Percentiles rank a stretch among this genome's conserved stretches.
Conservation (phyloP, 768 basidiomycete species). For the Amylocystis lapponica region DNA sequence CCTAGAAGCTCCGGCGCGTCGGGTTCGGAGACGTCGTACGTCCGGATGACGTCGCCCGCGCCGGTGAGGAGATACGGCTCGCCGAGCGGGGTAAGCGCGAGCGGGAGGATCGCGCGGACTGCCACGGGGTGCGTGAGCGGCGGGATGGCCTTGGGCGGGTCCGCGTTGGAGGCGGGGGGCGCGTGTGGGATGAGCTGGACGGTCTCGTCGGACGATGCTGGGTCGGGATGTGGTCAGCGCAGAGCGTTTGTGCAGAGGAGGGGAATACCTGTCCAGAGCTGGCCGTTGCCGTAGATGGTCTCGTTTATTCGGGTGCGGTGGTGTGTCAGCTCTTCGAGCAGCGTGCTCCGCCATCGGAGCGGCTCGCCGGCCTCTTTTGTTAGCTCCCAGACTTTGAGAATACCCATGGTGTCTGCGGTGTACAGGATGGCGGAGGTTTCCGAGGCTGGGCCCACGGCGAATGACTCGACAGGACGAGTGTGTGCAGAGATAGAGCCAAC, state of each 20-base stretch:
- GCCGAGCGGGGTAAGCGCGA: constrained; percentile 53
- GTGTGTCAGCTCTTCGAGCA: constrained; percentile 51
- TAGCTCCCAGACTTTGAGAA: constrained; percentile 78
- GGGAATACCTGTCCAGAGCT: constrained; percentile 82
- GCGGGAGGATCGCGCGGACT: constrained; percentile 70
- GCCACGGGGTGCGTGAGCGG: constrained; percentile 55
- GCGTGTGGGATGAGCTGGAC: constrained; percentile 52
- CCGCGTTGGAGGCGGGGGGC: constrained; percentile 7
- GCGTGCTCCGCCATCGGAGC: constrained; percentile 45
- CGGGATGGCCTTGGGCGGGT: constrained; percentile 31
- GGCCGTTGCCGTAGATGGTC: constrained; percentile 54
- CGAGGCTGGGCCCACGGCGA: constrained; percentile 50
- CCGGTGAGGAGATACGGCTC: constrained; percentile 80
- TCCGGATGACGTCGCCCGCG: constrained; percentile 74
- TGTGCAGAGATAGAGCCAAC: constrained; percentile 76
- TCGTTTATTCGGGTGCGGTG: constrained; percentile 87
- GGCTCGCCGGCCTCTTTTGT: constrained; percentile 35
- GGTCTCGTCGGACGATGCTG: constrained; percentile 89
- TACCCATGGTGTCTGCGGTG: constrained; percentile 90
- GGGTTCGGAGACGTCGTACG: constrained; percentile 69
- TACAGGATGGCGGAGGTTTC: constrained; percentile 51
- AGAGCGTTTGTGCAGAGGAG: neutral
- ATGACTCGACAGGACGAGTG: constrained; percentile 79
- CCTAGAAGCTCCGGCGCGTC: constrained; percentile 67
- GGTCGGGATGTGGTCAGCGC: too few species aligned